These are phyloP conservation scores for Sporormia fimetaria DNA, from an alignment of 495 filamentous ascomycete genomes.

Conservation along the genomic window DNA sequence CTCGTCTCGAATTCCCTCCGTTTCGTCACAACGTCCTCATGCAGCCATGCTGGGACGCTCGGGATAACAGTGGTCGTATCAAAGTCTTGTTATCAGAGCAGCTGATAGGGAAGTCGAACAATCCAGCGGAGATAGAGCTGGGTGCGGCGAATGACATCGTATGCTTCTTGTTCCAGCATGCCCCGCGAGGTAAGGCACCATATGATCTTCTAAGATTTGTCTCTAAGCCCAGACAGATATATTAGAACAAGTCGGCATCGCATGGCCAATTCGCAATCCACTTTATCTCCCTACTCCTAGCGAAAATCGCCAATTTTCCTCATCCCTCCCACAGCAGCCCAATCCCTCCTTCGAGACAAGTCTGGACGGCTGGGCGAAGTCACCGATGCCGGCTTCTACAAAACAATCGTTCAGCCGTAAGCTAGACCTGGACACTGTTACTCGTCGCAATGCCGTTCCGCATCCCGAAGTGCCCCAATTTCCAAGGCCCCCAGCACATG, in stretches of 20 bases:
- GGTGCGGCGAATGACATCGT: slow-evolving; percentile 41
- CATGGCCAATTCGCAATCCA: slow-evolving; percentile 73
- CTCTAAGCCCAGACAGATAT: slow-evolving; percentile 41
- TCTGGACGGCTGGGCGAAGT: background rate
- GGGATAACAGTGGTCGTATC: slow-evolving; percentile 60
- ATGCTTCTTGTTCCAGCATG: slow-evolving; percentile 78
- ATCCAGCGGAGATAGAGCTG: slow-evolving; percentile 3
- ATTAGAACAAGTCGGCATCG: slow-evolving; percentile 64
- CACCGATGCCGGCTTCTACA: slow-evolving; percentile 35
- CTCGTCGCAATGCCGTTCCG: slow-evolving; percentile 10
- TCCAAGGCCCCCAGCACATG: background rate
- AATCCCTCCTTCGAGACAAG: too few relatives aligned
- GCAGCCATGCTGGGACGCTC: slow-evolving; percentile 61
- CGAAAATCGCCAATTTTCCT: background rate
- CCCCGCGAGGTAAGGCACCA: slow-evolving; percentile 52
- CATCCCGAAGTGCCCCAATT: slow-evolving; percentile 7
- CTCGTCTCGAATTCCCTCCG: slow-evolving; percentile 53
- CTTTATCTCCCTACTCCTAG: slow-evolving; percentile 29
- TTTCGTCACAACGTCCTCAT: slow-evolving; percentile 63
- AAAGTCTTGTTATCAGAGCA: slow-evolving; percentile 63
- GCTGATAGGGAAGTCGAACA: slow-evolving; percentile 7
- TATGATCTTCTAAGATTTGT: slow-evolving; percentile 14
- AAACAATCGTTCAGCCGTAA: too few relatives aligned
- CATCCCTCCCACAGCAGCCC: too few relatives aligned
- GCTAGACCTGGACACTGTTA: too few relatives aligned